phyloP scores from a whole-genome alignment of 495 filamentous ascomycete species.

The Gamarada debralockiae region DNA sequence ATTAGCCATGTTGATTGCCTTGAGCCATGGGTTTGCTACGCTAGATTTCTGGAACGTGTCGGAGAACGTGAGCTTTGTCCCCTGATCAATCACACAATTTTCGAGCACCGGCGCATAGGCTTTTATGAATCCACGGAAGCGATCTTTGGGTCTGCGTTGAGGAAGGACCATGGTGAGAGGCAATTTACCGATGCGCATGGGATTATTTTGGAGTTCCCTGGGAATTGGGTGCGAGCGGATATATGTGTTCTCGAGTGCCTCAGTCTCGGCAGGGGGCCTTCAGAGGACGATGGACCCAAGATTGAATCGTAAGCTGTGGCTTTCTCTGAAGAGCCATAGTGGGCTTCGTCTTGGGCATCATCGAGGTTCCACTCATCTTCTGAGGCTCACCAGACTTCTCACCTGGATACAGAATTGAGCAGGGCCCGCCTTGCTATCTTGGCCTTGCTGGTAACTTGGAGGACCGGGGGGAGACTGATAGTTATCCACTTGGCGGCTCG shows the following conservation, averaged over 20 bases:
- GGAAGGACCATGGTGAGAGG: conserved; percentile 41
- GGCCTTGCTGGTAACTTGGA: neutral
- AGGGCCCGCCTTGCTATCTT: too few relatives aligned
- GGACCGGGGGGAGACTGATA: too few relatives aligned
- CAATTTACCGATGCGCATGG: conserved; percentile 28
- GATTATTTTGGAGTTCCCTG: conserved; percentile 40
- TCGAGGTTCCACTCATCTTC: conserved; percentile 47
- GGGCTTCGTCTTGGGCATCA: conserved; percentile 38
- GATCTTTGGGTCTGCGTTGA: conserved; percentile 38
- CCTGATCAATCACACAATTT: conserved; percentile 43
- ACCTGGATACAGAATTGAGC: too few relatives aligned
- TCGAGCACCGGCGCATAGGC: conserved; percentile 48
- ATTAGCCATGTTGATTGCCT: conserved; percentile 39
- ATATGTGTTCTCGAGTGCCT: neutral
- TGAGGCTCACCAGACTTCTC: too few relatives aligned
- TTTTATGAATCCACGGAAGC: conserved; percentile 37
- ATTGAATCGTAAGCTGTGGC: too few relatives aligned
- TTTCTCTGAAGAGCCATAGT: too few relatives aligned
- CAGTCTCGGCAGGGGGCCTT: neutral
- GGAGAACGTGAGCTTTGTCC: conserved; percentile 48
- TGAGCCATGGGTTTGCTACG: conserved; percentile 31
- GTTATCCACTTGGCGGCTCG: too few relatives aligned
- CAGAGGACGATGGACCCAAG: too few relatives aligned
- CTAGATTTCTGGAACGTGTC: conserved; percentile 41
- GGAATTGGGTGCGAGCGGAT: too few relatives aligned